These are phyloP conservation scores for Beauveria varroae DNA, from an alignment of 2,329 filamentous ascomycete genomes.

Conservation along the genomic window DNA sequence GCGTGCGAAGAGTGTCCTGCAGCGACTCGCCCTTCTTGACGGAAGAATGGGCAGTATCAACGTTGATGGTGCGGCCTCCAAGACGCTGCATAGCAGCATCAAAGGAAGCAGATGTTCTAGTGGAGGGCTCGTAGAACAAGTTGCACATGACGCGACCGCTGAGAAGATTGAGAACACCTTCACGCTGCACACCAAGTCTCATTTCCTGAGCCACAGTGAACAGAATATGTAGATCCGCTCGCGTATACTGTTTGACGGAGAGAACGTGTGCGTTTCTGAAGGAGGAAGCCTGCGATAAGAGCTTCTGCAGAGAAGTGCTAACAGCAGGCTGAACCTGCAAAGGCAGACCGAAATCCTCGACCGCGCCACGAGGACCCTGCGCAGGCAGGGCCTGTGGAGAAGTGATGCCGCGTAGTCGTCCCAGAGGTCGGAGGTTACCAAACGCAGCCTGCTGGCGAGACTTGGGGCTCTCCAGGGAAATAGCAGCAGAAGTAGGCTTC, in stretches of 20 bases:
- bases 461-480: conserved; percentile 29
- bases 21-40: conserved; percentile 92
- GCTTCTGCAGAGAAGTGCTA: conserved; percentile 57
- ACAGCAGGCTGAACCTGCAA: conserved; percentile 43
- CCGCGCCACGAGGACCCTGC: conserved; percentile 16
- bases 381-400: conserved; percentile 17
- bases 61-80: conserved; percentile 75
- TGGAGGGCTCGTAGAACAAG: conserved; percentile 97
- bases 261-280: conserved; percentile 89
- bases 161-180: conserved; percentile 81
- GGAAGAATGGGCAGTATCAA: conserved; percentile 77
- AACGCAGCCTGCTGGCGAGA: conserved; percentile 25
- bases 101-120: conserved; percentile 89
- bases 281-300: conserved; percentile 66
- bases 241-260: conserved; percentile 84
- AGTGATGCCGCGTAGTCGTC: conserved; percentile 24
- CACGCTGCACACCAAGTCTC: conserved; percentile 86
- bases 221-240: conserved; percentile 81
- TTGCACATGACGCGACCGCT: conserved; percentile 81
- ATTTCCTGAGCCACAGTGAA: conserved; percentile 98
- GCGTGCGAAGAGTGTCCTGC: conserved; percentile 86
- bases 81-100: conserved; percentile 98
- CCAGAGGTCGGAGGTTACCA: conserved; percentile 22
- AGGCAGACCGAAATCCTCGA: conserved; percentile 40
- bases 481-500: conserved; percentile 38